Evolutionary conservation across 2,329 filamentous ascomycete genomes (phyloP).

Genomic region (Dactylellina haptotyla): DNA sequence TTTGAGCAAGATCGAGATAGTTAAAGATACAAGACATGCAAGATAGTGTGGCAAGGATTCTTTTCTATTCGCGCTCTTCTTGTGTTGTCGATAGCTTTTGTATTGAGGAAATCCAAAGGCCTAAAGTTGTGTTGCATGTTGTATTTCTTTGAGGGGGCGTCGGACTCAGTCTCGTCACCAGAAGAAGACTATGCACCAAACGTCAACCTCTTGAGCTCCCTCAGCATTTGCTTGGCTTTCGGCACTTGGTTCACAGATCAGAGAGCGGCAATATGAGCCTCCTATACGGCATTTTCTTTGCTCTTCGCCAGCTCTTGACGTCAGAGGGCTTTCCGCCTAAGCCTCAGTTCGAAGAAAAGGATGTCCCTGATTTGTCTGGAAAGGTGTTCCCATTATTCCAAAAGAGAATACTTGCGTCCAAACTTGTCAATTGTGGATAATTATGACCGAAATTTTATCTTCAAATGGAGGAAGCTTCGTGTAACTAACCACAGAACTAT

Average conservation of each 20-base stretch:
- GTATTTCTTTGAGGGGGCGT: background rate
- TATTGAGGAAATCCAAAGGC: background rate
- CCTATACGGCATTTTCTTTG: conserved; percentile 8
- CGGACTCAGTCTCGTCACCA: no score
- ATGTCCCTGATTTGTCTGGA: conserved; percentile 62
- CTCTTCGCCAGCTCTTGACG: background rate
- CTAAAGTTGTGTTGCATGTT: background rate
- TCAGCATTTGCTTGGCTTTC: background rate
- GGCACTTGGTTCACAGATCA: background rate
- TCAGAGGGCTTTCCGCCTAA: conserved; percentile 59
- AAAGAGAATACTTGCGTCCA: no score
- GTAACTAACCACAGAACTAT: background rate
- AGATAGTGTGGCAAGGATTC: no score
- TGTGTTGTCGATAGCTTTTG: no score
- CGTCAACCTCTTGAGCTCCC: no score
- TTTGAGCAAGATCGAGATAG: conserved; percentile 25
- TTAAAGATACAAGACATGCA: no score
- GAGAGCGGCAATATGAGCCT: conserved; percentile 13
- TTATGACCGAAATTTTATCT: no score
- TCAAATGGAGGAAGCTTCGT: no score
- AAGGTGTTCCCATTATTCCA: conserved; percentile 58
- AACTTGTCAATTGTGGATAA: no score
- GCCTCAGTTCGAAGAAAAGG: conserved; percentile 63
- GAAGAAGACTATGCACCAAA: no score
- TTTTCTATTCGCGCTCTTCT: no score